Evolutionary conservation across 2,329 filamentous ascomycete genomes (phyloP), one percentile per base, ranked within the genome.

Genomic region (Aspergillus fijiensis): DNA sequence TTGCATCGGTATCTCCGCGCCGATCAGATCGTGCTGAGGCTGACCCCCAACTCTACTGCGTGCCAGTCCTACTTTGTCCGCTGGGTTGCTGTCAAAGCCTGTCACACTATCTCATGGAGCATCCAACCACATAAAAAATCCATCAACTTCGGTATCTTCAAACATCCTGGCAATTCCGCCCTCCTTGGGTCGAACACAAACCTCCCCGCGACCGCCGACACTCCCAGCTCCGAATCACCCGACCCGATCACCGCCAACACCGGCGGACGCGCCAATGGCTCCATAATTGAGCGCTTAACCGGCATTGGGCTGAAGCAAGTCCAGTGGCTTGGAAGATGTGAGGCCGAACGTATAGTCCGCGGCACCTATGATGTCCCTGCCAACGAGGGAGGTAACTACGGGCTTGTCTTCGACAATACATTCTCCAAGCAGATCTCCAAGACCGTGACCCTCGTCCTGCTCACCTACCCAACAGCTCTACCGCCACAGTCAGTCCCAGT

Each of bases 51-150:
- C 54, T 39, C 49, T 51, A 63, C 51, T 55, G 16, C 49, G 27
- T 62, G 16, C 58, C 68, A 98, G 95, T 96, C 92, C 65, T 99
- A 99, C 79, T 92, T 99, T 69, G 91, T 99, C 59, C 92, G 95
- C 72, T 99, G 95, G 94, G 91, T 97, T 68, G 89, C 92, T 74
- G 94, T 97, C 68, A 88, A 92, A 58, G 88, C 92, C 65, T 90
- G 90, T 57, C 89, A 96, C 76, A 96, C 93, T 54, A 92, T 99
- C 69, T 96, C 93, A 16, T 99, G 95, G 95, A 97, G 92, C 72
- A 87, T 99, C 45, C 93, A 98, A 74, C 95, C 95, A 49, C 92
- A 98, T 77, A 98, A 96, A 81, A 98, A 97, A 80, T 97, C 94
- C 60, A 89, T 99, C 77, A 97, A 98, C 79, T 96, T 99, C 75